Base-by-base conservation (phyloP, 176 grass and related monocot species). In the Phoenix roebelenii region DNA sequence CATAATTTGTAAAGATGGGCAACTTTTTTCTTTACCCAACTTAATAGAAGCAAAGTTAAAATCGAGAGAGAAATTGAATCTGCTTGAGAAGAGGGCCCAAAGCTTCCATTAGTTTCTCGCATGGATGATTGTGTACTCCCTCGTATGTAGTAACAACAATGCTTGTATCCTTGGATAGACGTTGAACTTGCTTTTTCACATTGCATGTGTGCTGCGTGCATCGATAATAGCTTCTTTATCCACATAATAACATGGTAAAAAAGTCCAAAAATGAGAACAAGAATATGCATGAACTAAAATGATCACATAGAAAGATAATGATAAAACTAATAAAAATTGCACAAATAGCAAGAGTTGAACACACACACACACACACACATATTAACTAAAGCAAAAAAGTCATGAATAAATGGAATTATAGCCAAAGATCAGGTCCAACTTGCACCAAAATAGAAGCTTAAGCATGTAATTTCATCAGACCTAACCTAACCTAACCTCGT, bases 91-190 rank as follows among this genome's bases (percentile, higher is more conserved):
- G 54, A 55, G 54, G 85, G 26, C 61, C 66, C 59, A 95, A 75
- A 20, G 82, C 85, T 52, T 89, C 85, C 90, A 95, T 95, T 65
- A 95, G 60, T 59, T 89, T 95, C 70, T 95, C 85, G 50, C 79
- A 95, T 1, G 90, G 90, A 67, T 95, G 90, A 76, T 95, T 95
- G 60, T 89, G 90, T 15, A 85, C 85, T 55, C 85, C 90, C 61
- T 95, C 85, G n/a, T 89, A 95, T 4, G 90, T 95, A 25, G 85
- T 95, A 50, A 95, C 85, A 25, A 95, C 85, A 26, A 95, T 83
- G 73, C 82, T 73, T 24, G 79, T 89, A 67, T 95, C 90, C 66
- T 83, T 89, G 24, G 90, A 72, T n/a, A 89, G 61, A 51, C 90
- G 90, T 51, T 95, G 90, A 18, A 89, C 85, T 63, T 95, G 85